Evolutionary conservation across 2,329 filamentous ascomycete species (phyloP).

Genomic region (Ascochyta fabae): DNA sequence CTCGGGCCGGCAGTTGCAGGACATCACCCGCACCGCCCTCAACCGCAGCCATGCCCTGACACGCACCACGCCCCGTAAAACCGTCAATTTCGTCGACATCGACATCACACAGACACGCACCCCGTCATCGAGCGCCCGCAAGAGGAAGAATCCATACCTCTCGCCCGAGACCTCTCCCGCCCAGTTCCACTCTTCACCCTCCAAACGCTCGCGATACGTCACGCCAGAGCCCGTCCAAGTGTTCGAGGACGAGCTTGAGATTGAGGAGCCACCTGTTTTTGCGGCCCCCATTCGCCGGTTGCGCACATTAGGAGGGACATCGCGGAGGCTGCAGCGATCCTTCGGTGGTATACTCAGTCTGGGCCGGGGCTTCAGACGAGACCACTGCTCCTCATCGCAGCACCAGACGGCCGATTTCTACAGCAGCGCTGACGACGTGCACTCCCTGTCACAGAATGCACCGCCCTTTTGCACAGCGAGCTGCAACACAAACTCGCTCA

Average conservation of each 20-base stretch:
- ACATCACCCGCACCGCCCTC: slow-evolving; percentile 56
- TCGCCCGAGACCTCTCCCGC: slow-evolving; percentile 51
- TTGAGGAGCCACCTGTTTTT: slow-evolving; percentile 33
- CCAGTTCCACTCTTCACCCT: slow-evolving; percentile 49
- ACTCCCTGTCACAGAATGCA: slow-evolving; percentile 57
- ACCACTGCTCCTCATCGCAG: slow-evolving; percentile 61
- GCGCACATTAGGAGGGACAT: slow-evolving; percentile 40
- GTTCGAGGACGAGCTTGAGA: slow-evolving; percentile 38
- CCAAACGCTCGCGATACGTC: slow-evolving; percentile 43
- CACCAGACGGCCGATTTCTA: slow-evolving; percentile 67
- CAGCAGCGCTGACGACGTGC: slow-evolving; percentile 61
- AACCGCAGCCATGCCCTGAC: slow-evolving; percentile 47
- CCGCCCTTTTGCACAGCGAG: slow-evolving; percentile 71
- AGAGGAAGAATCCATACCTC: slow-evolving; percentile 49
- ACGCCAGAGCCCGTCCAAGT: slow-evolving; percentile 41
- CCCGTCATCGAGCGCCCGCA: slow-evolving; percentile 39
- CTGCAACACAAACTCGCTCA: slow-evolving; percentile 73
- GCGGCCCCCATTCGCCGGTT: slow-evolving; percentile 49
- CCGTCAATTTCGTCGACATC: slow-evolving; percentile 48
- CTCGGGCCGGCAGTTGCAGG: slow-evolving; percentile 56
- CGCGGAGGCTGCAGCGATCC: slow-evolving; percentile 53
- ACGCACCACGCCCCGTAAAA: slow-evolving; percentile 46
- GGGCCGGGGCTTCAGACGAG: slow-evolving; percentile 48
- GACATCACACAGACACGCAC: slow-evolving; percentile 37
- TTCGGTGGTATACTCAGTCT: slow-evolving; percentile 54